Base-by-base conservation (phyloP, 2,329 filamentous ascomycete species). In the Penicillium sp. region DNA sequence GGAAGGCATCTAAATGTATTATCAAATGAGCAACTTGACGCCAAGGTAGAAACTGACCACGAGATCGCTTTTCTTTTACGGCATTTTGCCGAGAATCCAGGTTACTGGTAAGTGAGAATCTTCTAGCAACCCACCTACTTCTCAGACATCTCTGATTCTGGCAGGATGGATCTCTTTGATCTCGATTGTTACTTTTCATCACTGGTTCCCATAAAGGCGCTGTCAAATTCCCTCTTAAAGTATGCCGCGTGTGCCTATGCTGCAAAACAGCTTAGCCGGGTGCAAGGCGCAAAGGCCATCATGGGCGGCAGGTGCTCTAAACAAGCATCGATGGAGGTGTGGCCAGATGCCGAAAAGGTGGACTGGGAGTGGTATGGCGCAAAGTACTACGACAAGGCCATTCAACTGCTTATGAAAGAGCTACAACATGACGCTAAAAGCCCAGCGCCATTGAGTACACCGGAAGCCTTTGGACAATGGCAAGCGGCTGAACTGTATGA, bases 351-450 rank as follows among this genome's bases (percentile, higher is more conserved):
- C 5, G 70, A 72, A 9, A 68, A 73, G 20, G 71, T 81, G 8
- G 81, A 86, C 61, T 86, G 84, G 81, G 78, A 77, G 58, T 85
- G 84, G 71, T 81, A 81, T 60, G 82, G 80, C 1, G 81, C 83
- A 1, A 82, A 83, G 56, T 85, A 86, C 66, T 86, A 86, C 69
- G 82, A 86, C 63, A 80, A 77, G 63, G 83, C 82, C 1, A 84
- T 86, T 21, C 82, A 83, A 14, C 75, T 84, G 3, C 71, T 80
- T 43, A 77, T 75, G 74, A 76, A 70, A 68, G 75, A 72, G 60
- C 70, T 66, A 65, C 75, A 68, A 66, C 69, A 70, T 58, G 67
- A 74, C 60, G 62, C 63, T 42, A 63, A 69, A 62, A 67, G 65
- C 3, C 67, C 69, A 8, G 68, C 67, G 3, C 67, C 68, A 5